Conservation (phyloP, 2,329 filamentous ascomycete species). For the Hypoxylon sp. region DNA sequence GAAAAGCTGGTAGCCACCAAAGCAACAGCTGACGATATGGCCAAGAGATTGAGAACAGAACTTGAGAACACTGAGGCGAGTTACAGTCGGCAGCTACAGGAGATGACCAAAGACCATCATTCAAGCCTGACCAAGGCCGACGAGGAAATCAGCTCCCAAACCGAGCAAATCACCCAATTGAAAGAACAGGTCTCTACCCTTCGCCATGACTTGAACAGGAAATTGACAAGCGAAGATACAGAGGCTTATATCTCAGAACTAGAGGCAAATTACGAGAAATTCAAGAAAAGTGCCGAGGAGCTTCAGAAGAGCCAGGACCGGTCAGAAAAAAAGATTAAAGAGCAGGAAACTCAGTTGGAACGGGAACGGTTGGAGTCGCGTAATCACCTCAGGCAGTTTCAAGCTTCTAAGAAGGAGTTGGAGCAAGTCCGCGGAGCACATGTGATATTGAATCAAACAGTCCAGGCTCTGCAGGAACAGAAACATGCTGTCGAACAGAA, state of each 20-base stretch:
- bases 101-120: not conserved
- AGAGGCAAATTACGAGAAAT: not conserved
- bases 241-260: conserved; percentile 7
- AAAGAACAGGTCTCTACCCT: not conserved
- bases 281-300: not conserved
- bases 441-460: not conserved
- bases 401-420: not conserved
- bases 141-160: not conserved
- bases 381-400: not conserved
- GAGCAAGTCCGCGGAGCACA: not conserved
- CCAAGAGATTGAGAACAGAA: not conserved
- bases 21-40: not conserved
- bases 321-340: not conserved
- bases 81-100: not conserved
- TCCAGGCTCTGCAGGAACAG: not conserved
- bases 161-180: not conserved
- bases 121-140: not conserved
- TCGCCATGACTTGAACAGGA: not conserved
- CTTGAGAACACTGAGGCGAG: not conserved
- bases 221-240: not conserved
- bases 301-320: not conserved
- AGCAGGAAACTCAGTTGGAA: not conserved
- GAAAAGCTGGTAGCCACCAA: not conserved
- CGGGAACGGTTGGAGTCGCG: not conserved
- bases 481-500: not conserved